Percentiles rank a stretch among this genome's conserved stretches.
phyloP scores from a whole-genome alignment of 352 stramenopile genomes.

The Pythium monospermum region DNA sequence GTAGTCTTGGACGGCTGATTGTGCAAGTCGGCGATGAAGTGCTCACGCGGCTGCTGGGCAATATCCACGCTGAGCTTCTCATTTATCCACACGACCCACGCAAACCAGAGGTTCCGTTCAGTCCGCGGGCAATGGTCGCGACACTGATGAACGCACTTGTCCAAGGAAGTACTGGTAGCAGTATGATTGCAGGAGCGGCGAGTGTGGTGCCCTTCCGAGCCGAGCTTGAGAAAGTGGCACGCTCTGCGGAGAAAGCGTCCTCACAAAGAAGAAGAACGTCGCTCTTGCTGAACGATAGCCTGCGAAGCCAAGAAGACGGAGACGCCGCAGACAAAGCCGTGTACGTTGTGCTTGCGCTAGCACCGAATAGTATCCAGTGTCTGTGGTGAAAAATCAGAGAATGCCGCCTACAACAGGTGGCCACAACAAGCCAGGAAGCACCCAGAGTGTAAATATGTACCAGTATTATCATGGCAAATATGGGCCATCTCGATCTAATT shows the following conservation, averaged over 20 bases:
- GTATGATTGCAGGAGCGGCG: constrained; percentile 21
- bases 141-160: constrained; percentile 9
- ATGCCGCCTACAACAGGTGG: too few species aligned
- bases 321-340: neutral
- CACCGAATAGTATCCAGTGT: neutral
- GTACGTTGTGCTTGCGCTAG: neutral
- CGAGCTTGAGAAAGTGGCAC: neutral
- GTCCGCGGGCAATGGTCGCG: neutral
- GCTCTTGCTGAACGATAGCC: neutral
- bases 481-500: too few species aligned
- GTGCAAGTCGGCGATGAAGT: constrained; percentile 28
- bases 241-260: neutral
- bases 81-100: constrained; percentile 17
- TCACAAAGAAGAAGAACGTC: too few species aligned
- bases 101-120: neutral
- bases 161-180: neutral
- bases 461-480: too few species aligned
- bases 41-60: constrained; percentile 34
- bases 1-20: constrained; percentile 27
- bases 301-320: neutral
- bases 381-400: neutral
- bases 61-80: constrained; percentile 41
- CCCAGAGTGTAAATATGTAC: too few species aligned
- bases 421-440: too few species aligned
- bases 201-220: constrained; percentile 1